Base-by-base conservation (phyloP, 257 asterid genomes). In the Nyctanthes arbortristis region DNA sequence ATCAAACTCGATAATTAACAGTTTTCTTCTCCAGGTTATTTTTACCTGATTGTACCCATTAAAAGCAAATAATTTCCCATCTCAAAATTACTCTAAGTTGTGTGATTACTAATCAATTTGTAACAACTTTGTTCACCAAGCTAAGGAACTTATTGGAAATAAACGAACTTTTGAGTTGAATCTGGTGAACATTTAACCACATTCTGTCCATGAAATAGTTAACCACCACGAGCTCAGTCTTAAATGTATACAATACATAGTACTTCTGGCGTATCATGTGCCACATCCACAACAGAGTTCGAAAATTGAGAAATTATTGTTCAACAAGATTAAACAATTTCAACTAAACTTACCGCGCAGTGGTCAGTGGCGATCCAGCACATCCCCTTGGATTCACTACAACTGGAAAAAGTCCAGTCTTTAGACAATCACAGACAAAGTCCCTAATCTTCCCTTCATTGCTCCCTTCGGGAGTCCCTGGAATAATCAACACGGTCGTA, bases 341-440 rank as follows among this genome's bases (percentile, higher is more conserved):
- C 1, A 49, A 16, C 28, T 28, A 56, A 58, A 75, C 82, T 70
- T 71, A 91, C 99, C 97, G 73, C 16, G 99, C 85, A 37, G 97
- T 91, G 29, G 93, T 91, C 67, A 94, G 69, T 3, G 99, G 99
- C 4, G 99, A 91, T 66, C 90, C 90, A 16, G 97, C 99, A 78
- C 97, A 94, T 18, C 99, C 99, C 68, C 99, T 84, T 10, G 99
- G 99, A 82, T 94, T 94, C 95, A 94, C 79, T 36, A 94, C 97
- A 67, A 91, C 80, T 0, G 99, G 97, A 65, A 94, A 94, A 70
- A 75, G 78, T 60, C 99, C 97, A 71, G 89, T 73, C 78, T 84
- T 85, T 82, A 91, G 76, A 82, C 96, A 85, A 68, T 84, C 93
- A 22, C 82, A 76, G 16, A 88, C 93, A 39, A 91, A 84, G 22